phyloP scores from a whole-genome alignment of 331 rosid species.

The Acacia pycnantha region DNA sequence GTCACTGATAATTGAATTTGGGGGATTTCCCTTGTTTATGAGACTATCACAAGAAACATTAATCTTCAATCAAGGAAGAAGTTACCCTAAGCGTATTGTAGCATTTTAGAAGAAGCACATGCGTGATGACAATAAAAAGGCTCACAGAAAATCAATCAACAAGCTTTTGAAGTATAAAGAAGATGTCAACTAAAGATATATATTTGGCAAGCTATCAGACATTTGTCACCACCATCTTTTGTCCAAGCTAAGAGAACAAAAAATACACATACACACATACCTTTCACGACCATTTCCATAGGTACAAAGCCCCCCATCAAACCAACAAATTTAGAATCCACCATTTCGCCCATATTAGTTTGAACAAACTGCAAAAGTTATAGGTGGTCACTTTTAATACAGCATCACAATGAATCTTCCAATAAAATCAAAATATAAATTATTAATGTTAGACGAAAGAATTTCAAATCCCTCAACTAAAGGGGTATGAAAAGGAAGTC shows the following conservation, averaged over 20 bases:
- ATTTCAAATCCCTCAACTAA: constrained; percentile 2
- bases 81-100: constrained; percentile 14
- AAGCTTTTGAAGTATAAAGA: constrained; percentile 6
- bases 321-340: constrained; percentile 33
- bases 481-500: not conserved
- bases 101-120: not conserved
- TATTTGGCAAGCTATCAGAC: constrained; percentile 21
- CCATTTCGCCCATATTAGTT: constrained; percentile 57
- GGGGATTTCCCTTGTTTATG: constrained; percentile 3
- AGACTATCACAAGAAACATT: not conserved
- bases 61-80: not conserved
- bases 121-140: not conserved
- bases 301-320: constrained; percentile 72
- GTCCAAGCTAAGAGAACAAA: constrained; percentile 26
- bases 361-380: constrained; percentile 74
- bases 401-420: constrained; percentile 10
- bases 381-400: not conserved
- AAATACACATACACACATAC: constrained; percentile 34
- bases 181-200: constrained; percentile 18
- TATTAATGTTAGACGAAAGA: not conserved
- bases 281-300: constrained; percentile 88
- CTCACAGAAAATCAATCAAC: constrained; percentile 1
- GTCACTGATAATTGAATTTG: constrained; percentile 20
- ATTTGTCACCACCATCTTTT: constrained; percentile 9
- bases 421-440: constrained; percentile 14